A percentile compares a stretch with the other conserved stretches of the same genome.
These are phyloP conservation scores for Bimuria novae-zelandiae DNA, from an alignment of 2,329 filamentous ascomycete genomes.

Conservation along the genomic window DNA sequence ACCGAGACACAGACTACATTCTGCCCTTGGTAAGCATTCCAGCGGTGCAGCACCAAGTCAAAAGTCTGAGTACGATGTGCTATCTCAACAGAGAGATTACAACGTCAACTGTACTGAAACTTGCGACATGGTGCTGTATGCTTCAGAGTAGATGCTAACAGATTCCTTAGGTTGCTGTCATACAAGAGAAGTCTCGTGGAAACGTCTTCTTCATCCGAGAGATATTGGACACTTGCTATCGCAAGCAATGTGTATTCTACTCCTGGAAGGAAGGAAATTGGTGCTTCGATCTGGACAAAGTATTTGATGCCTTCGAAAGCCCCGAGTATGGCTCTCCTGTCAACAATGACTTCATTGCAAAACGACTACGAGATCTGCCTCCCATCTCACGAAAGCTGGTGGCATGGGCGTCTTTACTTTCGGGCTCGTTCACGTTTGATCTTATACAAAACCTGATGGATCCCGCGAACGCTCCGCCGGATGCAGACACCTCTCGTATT, in stretches of 20 bases:
- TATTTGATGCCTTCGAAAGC: constrained; percentile 83
- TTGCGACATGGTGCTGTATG: too few species aligned
- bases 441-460: constrained; percentile 77
- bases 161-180: constrained; percentile 59
- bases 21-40: constrained; percentile 65
- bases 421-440: constrained; percentile 81
- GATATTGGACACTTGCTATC: constrained; percentile 85
- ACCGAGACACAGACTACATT: constrained; percentile 71
- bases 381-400: constrained; percentile 75
- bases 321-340: constrained; percentile 79
- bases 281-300: constrained; percentile 78
- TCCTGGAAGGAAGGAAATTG: constrained; percentile 82
- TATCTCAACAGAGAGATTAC: too few species aligned
- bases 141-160: neutral
- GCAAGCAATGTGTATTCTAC: constrained; percentile 88
- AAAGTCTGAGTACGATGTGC: too few species aligned
- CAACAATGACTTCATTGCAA: constrained; percentile 80
- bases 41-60: too few species aligned
- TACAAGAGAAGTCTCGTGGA: constrained; percentile 85
- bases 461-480: constrained; percentile 62
- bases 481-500: constrained; percentile 47
- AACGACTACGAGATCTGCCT: constrained; percentile 76
- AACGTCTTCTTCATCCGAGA: constrained; percentile 92
- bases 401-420: constrained; percentile 83
- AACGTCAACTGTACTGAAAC: too few species aligned